A percentile compares a stretch with the other conserved stretches of the same genome.
Evolutionary conservation across 2,329 filamentous ascomycete genomes (phyloP).

Genomic region (Cladosporium oxysporum): DNA sequence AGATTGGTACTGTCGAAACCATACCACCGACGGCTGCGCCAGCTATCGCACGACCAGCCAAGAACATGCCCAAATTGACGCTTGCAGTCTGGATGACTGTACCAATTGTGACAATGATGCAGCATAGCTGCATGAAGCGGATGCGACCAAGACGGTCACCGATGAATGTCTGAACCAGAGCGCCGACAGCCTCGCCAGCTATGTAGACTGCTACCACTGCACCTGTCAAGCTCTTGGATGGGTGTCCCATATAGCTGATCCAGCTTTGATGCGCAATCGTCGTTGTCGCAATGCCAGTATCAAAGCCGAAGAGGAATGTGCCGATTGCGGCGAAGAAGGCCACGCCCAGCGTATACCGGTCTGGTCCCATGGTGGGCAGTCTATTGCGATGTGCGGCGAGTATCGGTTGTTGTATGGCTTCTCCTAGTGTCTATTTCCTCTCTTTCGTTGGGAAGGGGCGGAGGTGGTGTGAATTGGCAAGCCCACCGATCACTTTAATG

Average conservation of each 20-base stretch:
- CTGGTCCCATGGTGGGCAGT: neutral
- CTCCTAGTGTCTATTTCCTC: neutral
- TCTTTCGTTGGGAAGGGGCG: neutral
- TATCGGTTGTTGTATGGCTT: neutral
- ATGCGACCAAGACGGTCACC: slow-evolving; percentile 66
- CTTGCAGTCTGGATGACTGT: slow-evolving; percentile 64
- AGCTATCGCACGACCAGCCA: slow-evolving; percentile 72
- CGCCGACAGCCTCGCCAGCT: slow-evolving; percentile 59
- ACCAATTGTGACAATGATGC: slow-evolving; percentile 65
- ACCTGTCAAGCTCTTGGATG: slow-evolving; percentile 57
- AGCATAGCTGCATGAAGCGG: slow-evolving; percentile 70
- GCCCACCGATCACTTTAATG: neutral
- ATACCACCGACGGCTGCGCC: slow-evolving; percentile 80
- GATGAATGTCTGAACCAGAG: slow-evolving; percentile 52
- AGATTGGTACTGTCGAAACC: slow-evolving; percentile 76
- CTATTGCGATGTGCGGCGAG: neutral
- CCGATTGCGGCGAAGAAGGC: slow-evolving; percentile 60
- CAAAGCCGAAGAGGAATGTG: slow-evolving; percentile 62
- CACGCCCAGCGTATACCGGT: slow-evolving; percentile 53
- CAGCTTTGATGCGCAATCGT: slow-evolving; percentile 63
- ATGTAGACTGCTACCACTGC: slow-evolving; percentile 60
- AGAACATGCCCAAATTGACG: slow-evolving; percentile 61
- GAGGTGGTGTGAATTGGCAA: neutral
- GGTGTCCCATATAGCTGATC: slow-evolving; percentile 60
- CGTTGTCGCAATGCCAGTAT: slow-evolving; percentile 62